Evolutionary conservation across 2,329 filamentous ascomycete genomes (phyloP).

Genomic region (Akanthomyces dipterigenus): DNA sequence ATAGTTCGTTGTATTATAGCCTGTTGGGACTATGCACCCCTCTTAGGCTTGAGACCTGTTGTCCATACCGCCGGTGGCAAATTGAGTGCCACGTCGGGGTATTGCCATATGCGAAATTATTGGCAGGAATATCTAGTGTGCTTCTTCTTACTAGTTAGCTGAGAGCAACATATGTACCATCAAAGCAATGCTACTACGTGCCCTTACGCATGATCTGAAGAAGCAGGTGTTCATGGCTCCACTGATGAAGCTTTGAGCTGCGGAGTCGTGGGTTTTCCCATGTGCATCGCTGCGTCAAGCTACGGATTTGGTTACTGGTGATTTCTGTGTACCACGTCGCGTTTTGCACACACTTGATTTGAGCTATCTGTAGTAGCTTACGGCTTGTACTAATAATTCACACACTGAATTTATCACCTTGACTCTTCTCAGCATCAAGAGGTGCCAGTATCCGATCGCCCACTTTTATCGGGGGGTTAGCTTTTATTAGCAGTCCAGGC

Average conservation of each 20-base stretch:
- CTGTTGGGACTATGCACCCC: slow-evolving; percentile 7
- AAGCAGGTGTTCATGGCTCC: slow-evolving; percentile 2
- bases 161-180: slow-evolving; percentile 8
- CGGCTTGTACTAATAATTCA: background rate
- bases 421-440: background rate
- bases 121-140: background rate
- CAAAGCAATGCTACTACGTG: background rate
- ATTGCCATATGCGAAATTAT: background rate
- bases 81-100: slow-evolving; percentile 4
- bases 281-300: background rate
- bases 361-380: too few species aligned
- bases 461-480: background rate
- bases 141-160: background rate
- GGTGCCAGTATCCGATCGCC: background rate
- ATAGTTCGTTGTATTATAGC: slow-evolving; percentile 12
- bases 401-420: background rate
- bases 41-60: slow-evolving; percentile 5
- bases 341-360: too few species aligned
- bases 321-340: background rate
- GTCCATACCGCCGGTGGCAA: slow-evolving; percentile 6
- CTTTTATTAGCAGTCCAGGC: background rate
- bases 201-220: background rate
- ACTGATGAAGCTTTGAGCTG: background rate
- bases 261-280: background rate
- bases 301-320: background rate